Conservation (phyloP, 2,329 filamentous ascomycete species). For the Phialocephala subalpina region DNA sequence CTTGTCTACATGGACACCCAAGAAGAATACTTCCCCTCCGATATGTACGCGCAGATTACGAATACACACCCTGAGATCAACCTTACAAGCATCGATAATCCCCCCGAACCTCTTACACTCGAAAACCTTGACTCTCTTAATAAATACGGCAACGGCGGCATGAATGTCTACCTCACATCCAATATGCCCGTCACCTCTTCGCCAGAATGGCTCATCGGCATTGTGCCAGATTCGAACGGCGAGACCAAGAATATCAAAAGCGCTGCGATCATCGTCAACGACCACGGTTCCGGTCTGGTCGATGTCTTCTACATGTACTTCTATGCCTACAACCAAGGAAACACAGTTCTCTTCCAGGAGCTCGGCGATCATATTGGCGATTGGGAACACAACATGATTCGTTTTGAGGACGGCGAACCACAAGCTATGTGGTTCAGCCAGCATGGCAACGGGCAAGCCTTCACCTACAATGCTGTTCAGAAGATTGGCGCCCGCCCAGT, state of each 20-base stretch:
- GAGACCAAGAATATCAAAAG: constrained; percentile 58
- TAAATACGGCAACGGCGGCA: constrained; percentile 47
- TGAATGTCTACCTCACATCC: constrained; percentile 57
- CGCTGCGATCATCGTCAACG: constrained; percentile 62
- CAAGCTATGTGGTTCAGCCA: constrained; percentile 68
- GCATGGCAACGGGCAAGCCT: constrained; percentile 69
- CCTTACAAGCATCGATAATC: constrained; percentile 47
- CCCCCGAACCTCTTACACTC: constrained; percentile 51
- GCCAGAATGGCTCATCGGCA: constrained; percentile 59
- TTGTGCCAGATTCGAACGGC: constrained; percentile 58
- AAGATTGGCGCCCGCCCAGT: constrained; percentile 62
- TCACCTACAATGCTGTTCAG: constrained; percentile 62
- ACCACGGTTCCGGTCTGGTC: constrained; percentile 59
- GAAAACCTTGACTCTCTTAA: constrained; percentile 58
- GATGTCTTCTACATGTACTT: constrained; percentile 48
- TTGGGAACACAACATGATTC: constrained; percentile 74
- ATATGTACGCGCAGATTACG: constrained; percentile 53
- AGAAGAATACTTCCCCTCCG: constrained; percentile 58
- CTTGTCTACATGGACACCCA: constrained; percentile 57
- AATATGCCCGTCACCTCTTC: constrained; percentile 54
- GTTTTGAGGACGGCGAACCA: constrained; percentile 64
- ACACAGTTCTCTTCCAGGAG: constrained; percentile 42
- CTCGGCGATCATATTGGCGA: constrained; percentile 65
- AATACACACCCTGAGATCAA: constrained; percentile 56
- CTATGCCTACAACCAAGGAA: constrained; percentile 45